phyloP scores from a whole-genome alignment of 2,329 filamentous ascomycete species.

The Talaromyces sp. region DNA sequence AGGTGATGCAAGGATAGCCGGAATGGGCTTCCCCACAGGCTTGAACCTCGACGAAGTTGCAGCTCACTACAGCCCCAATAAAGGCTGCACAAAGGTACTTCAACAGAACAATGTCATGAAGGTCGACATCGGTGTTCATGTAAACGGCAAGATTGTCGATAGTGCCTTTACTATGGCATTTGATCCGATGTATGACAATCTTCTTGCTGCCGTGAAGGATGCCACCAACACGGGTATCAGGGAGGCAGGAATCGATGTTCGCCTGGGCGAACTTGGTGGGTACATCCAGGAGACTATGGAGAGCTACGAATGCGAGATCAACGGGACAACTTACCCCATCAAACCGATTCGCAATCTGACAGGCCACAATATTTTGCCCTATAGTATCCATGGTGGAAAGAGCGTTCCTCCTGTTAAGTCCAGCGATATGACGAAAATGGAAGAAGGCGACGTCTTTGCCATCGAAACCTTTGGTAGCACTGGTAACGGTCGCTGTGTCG shows the following conservation, averaged over 20 bases:
- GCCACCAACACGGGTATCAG: slow-evolving; percentile 75
- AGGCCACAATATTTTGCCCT: slow-evolving; percentile 86
- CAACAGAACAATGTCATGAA: slow-evolving; percentile 71
- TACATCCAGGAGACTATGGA: slow-evolving; percentile 93
- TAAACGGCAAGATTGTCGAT: slow-evolving; percentile 72
- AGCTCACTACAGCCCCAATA: slow-evolving; percentile 85
- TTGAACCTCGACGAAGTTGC: slow-evolving; percentile 83
- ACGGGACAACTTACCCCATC: slow-evolving; percentile 75
- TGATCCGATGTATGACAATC: slow-evolving; percentile 68
- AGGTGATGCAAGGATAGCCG: slow-evolving; percentile 75
- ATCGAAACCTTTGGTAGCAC: slow-evolving; percentile 97
- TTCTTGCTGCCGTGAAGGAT: slow-evolving; percentile 67
- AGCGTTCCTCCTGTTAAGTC: slow-evolving; percentile 92
- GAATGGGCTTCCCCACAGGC: slow-evolving; percentile 85
- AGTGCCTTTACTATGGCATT: slow-evolving; percentile 71
- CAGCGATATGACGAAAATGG: slow-evolving; percentile 90
- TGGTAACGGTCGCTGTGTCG: slow-evolving; percentile 81
- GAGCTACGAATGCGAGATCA: slow-evolving; percentile 84
- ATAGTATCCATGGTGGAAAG: slow-evolving; percentile 88
- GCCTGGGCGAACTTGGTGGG: slow-evolving; percentile 81
- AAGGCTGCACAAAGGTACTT: slow-evolving; percentile 75
- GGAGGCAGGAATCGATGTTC: slow-evolving; percentile 89
- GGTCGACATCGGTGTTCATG: slow-evolving; percentile 71
- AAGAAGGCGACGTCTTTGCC: slow-evolving; percentile 92
- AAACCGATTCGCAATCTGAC: slow-evolving; percentile 86